phyloP scores from a whole-genome alignment of 2,329 filamentous ascomycete genomes.

The Aspergillus oerlinghausenensis region DNA sequence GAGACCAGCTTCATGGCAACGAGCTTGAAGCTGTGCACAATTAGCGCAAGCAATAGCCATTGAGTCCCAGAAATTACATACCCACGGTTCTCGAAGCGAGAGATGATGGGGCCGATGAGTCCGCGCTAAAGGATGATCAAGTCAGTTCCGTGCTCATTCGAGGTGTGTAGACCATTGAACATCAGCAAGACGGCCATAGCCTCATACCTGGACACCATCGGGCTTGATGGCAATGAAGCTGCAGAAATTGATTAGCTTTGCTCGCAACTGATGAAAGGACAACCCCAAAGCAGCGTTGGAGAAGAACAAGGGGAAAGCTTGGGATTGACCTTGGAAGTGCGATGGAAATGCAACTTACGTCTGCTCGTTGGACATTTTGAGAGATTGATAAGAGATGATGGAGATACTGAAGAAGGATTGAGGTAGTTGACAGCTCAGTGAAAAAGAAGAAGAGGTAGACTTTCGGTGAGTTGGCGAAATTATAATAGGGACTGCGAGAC shows the following conservation, averaged over 20 bases:
- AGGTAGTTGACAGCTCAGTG: constrained; percentile 18
- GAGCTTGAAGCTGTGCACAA: constrained; percentile 77
- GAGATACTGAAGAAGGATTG: constrained; percentile 14
- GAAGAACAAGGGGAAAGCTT: constrained; percentile 1
- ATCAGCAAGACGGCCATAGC: not conserved
- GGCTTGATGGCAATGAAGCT: constrained; percentile 99
- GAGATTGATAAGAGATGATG: constrained; percentile 27
- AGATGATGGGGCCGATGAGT: constrained; percentile 95
- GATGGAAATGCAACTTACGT: constrained; percentile 60
- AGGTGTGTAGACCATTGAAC: not conserved
- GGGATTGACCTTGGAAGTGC: constrained; percentile 4
- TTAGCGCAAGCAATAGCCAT: constrained; percentile 8
- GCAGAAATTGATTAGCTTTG: constrained; percentile 32
- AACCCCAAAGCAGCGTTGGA: not conserved
- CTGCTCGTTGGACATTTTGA: constrained; percentile 74
- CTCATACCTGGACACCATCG: constrained; percentile 89
- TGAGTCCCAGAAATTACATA: constrained; percentile 41
- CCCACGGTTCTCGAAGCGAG: constrained; percentile 95
- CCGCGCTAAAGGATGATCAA: constrained; percentile 63
- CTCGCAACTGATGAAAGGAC: constrained; percentile 6
- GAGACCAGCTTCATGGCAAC: constrained; percentile 92
- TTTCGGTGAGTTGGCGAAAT: constrained; percentile 23
- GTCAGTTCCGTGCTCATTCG: constrained; percentile 23
- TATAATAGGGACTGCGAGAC: constrained; percentile 10
- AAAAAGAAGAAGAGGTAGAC: constrained; percentile 15